Base-by-base conservation (phyloP, 352 stramenopile genomes). In the Phytophthora cajani region DNA sequence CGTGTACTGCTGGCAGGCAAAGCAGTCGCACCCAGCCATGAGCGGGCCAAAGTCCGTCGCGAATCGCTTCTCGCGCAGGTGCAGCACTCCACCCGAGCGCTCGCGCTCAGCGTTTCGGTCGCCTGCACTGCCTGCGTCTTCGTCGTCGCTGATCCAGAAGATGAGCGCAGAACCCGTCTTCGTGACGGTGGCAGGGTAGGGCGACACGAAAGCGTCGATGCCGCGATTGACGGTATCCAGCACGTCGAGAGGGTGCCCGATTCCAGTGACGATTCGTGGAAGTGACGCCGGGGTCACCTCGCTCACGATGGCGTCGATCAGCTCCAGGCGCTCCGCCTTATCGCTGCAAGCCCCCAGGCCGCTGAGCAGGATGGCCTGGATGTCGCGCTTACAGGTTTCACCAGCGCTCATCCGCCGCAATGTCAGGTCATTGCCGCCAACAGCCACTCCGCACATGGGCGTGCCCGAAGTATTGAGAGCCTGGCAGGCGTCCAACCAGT, bases 401-500 rank as follows among this genome's bases (percentile, higher is more conserved):
- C 64, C 67, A 2, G 79, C 79, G 32, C 83, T 92, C 36, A 80
- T 65, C 16, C 74, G 71, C 19, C 87, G 87, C 58, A 93, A 58
- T 1, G 63, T 72, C 53, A 79, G 82, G 62, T 92, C 82, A 16
- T 79, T 77, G 23, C 87, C 87, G n/a, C 87, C 87, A 9, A 90
- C 72, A 42, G 93, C 79, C 21, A 94, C 85, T 14, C 87, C 87
- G 63, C 83, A 91, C 51, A 94, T 78, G 16, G 64, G 69, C 23
- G 57, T 55, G 12, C 27, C 32, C 19, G 77, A 62, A 9, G 56
- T 33, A 4, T 75, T 69, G 40, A 64, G 40, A 1, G 42, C 59
- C 40, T 92, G 64, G 56, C 85, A 94, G 19, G 72, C 79, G 62
- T 94, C 87, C 25, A 94, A 70, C 87, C 87, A 94, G 33, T 89